Base-by-base conservation (phyloP, 2,329 filamentous ascomycete species). In the Verticillium alfalfae region DNA sequence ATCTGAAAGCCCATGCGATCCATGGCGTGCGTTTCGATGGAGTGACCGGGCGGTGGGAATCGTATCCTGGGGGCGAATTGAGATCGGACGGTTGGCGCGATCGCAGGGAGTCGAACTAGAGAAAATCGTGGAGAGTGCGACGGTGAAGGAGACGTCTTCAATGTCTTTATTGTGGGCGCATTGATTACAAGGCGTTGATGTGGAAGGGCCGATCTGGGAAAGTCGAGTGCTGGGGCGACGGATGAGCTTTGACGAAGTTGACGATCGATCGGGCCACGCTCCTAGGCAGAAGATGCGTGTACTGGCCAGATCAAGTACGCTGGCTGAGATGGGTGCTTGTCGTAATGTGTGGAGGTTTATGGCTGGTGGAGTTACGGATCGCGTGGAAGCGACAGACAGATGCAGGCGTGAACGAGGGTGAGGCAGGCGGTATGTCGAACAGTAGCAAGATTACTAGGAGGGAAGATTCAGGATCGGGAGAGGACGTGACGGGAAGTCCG, bases 1-100 rank as follows among this genome's bases (percentile, higher is more conserved):
- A 88, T 83, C 69, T 85, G 83, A 70, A 86, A 88, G 70, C 77
- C 77, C 70, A 85, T 80, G 65, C 79, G 81, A 67, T 85, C 79
- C 81, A 83, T 83, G 58, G 64, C 67, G 65, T 52, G 41, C 31
- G 57, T 10, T 41, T 57, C n/a, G 37, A n/a, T 18, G 9, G n/a
- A 22, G 41, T 8, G n/a, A 49, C 12, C 45, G 45, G 26, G 3
- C 12, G n/a, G n/a, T 26, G 9, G 9, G n/a, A 13, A 26, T 26
- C 5, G 26, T 26, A 26, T 26, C 4, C 26, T 26, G 26, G 26
- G 26, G 5, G 26, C 26, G 26, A 26, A 26, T 26, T 26, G 26
- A 26, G 26, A 26, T 26, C 26, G 4, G 26, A 26, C 26, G 26
- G 26, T 26, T 49, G 45, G 45, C 45, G 18, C 45, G 18, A 8